Evolutionary conservation across 2,329 filamentous ascomycete genomes (phyloP).

Genomic region (Eutypella sp.): DNA sequence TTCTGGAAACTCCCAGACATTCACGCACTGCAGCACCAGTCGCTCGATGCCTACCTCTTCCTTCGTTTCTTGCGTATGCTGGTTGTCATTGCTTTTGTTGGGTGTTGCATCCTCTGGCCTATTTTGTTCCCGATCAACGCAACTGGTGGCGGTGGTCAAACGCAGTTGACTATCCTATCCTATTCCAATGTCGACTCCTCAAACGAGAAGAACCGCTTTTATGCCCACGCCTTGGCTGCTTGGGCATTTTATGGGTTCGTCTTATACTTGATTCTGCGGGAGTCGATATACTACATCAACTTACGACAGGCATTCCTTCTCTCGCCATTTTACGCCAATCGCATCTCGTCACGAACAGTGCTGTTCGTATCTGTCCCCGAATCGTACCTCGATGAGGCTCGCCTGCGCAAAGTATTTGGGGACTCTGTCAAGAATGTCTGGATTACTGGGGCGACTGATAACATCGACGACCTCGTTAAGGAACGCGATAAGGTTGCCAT

Average conservation of each 20-base stretch:
- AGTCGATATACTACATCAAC: conserved; percentile 89
- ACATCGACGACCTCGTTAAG: conserved; percentile 75
- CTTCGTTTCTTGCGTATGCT: conserved; percentile 80
- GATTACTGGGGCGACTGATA: conserved; percentile 72
- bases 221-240: conserved; percentile 73
- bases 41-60: conserved; percentile 87
- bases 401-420: conserved; percentile 75
- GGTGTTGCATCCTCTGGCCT: conserved; percentile 80
- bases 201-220: conserved; percentile 59
- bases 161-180: conserved; percentile 71
- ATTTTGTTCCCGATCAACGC: conserved; percentile 81
- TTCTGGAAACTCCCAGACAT: conserved; percentile 69
- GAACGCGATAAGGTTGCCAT: conserved; percentile 75
- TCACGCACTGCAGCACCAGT: conserved; percentile 83
- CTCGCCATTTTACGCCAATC: conserved; percentile 75
- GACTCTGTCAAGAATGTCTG: conserved; percentile 77
- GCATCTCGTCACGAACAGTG: conserved; percentile 85
- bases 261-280: conserved; percentile 80
- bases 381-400: conserved; percentile 71
- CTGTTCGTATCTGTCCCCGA: conserved; percentile 82
- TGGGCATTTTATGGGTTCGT: conserved; percentile 86
- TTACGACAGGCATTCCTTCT: conserved; percentile 87
- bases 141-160: conserved; percentile 63
- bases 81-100: conserved; percentile 73
- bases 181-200: conserved; percentile 67